Conservation (phyloP, 306 rosid genomes). For the Ziziphus jujuba region DNA sequence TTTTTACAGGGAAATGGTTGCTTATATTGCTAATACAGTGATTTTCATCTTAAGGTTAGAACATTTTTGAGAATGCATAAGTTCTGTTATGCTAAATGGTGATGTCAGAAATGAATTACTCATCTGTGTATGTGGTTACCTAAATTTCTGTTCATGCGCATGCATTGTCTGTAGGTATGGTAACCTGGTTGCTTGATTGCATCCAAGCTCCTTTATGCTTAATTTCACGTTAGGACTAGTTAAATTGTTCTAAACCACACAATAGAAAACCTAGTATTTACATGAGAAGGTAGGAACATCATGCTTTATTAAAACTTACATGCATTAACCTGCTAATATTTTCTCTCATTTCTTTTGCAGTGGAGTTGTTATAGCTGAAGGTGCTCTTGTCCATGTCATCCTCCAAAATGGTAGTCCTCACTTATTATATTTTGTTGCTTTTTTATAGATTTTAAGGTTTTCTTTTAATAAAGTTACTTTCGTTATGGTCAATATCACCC, state of each 20-base stretch:
- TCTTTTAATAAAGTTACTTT: neutral
- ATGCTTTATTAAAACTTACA: neutral
- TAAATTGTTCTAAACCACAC: too few relatives aligned
- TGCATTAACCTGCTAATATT: conserved; percentile 15
- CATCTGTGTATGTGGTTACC: neutral
- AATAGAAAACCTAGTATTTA: too few relatives aligned
- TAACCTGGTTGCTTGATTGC: too few relatives aligned
- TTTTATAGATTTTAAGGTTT: neutral
- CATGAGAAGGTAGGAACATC: too few relatives aligned
- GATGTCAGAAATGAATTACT: conserved; percentile 6
- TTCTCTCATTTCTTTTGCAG: conserved; percentile 46
- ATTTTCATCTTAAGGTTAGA: conserved; percentile 89
- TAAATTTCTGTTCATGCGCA: neutral
- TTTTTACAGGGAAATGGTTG: conserved; percentile 92
- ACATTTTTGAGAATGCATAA: conserved; percentile 8
- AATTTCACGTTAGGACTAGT: too few relatives aligned
- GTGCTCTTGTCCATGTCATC: conserved; percentile 42
- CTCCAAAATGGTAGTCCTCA: conserved; percentile 51
- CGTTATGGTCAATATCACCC: neutral
- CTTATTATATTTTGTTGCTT: neutral
- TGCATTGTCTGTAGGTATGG: neutral
- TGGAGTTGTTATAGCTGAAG: conserved; percentile 91
- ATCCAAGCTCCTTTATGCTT: too few relatives aligned
- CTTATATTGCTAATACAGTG: conserved; percentile 89
- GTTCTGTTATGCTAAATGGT: conserved; percentile 19